These are phyloP conservation scores for Penicillium lividum DNA, from an alignment of 495 filamentous ascomycete species.

Conservation along the genomic window DNA sequence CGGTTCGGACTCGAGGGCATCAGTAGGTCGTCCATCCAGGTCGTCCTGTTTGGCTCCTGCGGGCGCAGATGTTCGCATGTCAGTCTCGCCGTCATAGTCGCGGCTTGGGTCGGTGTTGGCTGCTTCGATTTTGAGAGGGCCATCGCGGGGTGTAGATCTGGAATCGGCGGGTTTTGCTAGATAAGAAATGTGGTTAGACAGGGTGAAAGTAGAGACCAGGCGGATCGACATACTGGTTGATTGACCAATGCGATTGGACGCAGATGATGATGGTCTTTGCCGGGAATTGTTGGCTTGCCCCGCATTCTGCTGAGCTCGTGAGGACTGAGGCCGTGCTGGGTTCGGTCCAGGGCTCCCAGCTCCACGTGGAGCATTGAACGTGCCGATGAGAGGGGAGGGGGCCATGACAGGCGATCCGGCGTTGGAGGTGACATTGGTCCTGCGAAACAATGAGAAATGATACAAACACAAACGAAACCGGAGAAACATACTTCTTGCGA, in stretches of 20 bases:
- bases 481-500: slow-evolving; percentile 66
- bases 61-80: slow-evolving; percentile 34
- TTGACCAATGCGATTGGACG: slow-evolving; percentile 49
- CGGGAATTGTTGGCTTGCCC: slow-evolving; percentile 56
- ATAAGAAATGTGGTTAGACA: neutral
- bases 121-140: slow-evolving; percentile 32
- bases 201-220: slow-evolving; percentile 26
- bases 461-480: neutral
- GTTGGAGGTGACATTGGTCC: slow-evolving; percentile 50
- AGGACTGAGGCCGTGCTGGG: slow-evolving; percentile 56
- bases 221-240: neutral
- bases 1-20: slow-evolving; percentile 30
- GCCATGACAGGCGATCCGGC: slow-evolving; percentile 68
- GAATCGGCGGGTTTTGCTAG: slow-evolving; percentile 41
- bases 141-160: slow-evolving; percentile 35
- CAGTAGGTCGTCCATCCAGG: slow-evolving; percentile 30
- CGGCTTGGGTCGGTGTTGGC: slow-evolving; percentile 29
- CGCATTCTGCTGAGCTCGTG: slow-evolving; percentile 69
- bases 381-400: slow-evolving; percentile 69
- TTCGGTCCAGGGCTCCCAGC: slow-evolving; percentile 49
- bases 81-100: slow-evolving; percentile 26
- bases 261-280: slow-evolving; percentile 60
- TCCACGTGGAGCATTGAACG: slow-evolving; percentile 52
- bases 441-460: slow-evolving; percentile 24
- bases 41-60: slow-evolving; percentile 35